Conservation (phyloP, 2,329 filamentous ascomycete genomes). For the Phaeosphaeriaceae sp. region DNA sequence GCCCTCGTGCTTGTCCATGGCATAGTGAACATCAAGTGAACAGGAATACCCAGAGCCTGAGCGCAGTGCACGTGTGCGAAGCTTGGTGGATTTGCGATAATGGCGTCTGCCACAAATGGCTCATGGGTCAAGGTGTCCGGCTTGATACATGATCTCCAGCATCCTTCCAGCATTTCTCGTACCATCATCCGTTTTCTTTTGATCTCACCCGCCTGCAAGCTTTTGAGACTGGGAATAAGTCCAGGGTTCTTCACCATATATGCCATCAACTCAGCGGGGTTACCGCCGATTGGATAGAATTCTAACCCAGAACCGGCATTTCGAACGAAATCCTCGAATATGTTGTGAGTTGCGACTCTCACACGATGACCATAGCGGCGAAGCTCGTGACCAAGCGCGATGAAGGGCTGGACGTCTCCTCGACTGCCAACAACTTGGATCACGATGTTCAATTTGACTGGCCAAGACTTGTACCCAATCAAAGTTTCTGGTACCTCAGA, state of each 20-base stretch:
- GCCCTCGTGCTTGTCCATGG: constrained; percentile 55
- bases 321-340: constrained; percentile 21
- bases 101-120: constrained; percentile 81
- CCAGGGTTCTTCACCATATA: constrained; percentile 60
- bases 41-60: constrained; percentile 72
- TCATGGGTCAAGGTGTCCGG: constrained; percentile 37
- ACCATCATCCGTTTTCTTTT: constrained; percentile 39
- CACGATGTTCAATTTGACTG: constrained; percentile 57
- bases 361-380: constrained; percentile 40
- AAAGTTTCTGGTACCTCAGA: too few species aligned
- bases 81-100: constrained; percentile 79
- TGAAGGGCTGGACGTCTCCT: constrained; percentile 66
- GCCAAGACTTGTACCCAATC: too few species aligned
- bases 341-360: constrained; percentile 33
- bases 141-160: constrained; percentile 41
- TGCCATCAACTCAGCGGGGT: constrained; percentile 53
- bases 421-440: constrained; percentile 62
- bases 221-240: constrained; percentile 37
- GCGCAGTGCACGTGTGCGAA: constrained; percentile 78
- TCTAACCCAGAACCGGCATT: constrained; percentile 42
- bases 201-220: constrained; percentile 35
- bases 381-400: constrained; percentile 62
- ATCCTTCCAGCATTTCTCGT: constrained; percentile 32
- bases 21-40: constrained; percentile 77
- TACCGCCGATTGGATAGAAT: constrained; percentile 42